Percentiles rank a stretch among this genome's conserved stretches.
Conservation (phyloP, 1,139 yeast genomes). For the Debaryomycetaceae sp. region DNA sequence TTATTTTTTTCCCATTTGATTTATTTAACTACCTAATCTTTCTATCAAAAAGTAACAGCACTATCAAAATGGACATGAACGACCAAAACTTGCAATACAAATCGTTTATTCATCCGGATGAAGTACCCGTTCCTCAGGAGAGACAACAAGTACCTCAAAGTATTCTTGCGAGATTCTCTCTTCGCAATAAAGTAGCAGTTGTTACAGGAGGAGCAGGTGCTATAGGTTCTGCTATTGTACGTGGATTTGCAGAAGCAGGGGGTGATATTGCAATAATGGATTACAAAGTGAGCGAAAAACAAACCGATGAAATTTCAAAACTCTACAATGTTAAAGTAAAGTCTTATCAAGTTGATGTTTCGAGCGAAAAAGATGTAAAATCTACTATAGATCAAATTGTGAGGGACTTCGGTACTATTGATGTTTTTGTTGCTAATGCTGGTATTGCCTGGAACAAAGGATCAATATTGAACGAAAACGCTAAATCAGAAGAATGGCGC, state of each 20-base stretch:
- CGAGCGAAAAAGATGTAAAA: conserved; percentile 58
- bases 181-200: conserved; percentile 85
- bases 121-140: no score
- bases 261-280: conserved; percentile 86
- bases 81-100: no score
- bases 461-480: conserved; percentile 53
- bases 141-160: no score
- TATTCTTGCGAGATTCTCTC: no score
- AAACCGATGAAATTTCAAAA: conserved; percentile 54
- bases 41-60: no score
- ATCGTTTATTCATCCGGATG: no score
- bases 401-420: conserved; percentile 72
- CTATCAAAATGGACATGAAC: no score
- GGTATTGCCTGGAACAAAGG: conserved; percentile 88
- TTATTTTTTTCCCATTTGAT: no score
- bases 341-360: conserved; percentile 72
- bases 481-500: conserved; percentile 52
- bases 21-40: no score
- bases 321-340: conserved; percentile 63
- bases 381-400: conserved; percentile 54
- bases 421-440: conserved; percentile 86
- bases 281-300: conserved; percentile 52
- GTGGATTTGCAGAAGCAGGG: conserved; percentile 86
- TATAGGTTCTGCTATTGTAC: conserved; percentile 81
- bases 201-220: conserved; percentile 90